Percentiles rank a stretch among this genome's conserved stretches.
Conservation (phyloP, 306 rosid genomes). For the Hippophae gyantsensis region DNA sequence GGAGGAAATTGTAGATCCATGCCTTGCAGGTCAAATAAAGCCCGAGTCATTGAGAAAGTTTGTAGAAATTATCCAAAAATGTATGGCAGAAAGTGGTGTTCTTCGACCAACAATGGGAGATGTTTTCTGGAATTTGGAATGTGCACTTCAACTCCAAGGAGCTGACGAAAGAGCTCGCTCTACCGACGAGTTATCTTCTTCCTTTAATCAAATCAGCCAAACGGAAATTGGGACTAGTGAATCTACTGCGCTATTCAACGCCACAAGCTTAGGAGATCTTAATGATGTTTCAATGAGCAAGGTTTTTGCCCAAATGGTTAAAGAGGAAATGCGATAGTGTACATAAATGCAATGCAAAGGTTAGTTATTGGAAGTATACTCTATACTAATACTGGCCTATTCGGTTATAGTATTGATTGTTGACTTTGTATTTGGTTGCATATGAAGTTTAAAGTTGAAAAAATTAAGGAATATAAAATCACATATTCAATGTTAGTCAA, state of each 20-base stretch:
- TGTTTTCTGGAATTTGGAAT: constrained; percentile 64
- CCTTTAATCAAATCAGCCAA: constrained; percentile 9
- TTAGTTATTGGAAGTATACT: too few relatives aligned
- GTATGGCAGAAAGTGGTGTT: constrained; percentile 41
- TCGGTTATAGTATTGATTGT: too few relatives aligned
- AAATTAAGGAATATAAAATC: too few relatives aligned
- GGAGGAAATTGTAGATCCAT: constrained; percentile 37
- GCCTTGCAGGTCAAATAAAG: constrained; percentile 29
- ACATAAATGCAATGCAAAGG: not conserved
- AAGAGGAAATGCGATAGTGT: constrained; percentile 42
- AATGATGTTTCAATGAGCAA: constrained; percentile 56
- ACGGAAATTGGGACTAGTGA: constrained; percentile 17
- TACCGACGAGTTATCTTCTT: constrained; percentile 11
- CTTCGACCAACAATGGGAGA: constrained; percentile 62
- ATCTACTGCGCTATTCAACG: constrained; percentile 23
- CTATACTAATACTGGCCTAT: too few relatives aligned
- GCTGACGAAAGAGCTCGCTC: constrained; percentile 10
- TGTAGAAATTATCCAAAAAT: constrained; percentile 38
- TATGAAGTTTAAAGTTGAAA: too few relatives aligned
- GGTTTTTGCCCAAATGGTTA: constrained; percentile 66
- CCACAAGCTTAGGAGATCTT: constrained; percentile 36
- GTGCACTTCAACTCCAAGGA: constrained; percentile 42
- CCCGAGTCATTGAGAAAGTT: constrained; percentile 33
- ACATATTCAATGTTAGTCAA: too few relatives aligned
- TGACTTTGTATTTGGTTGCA: too few relatives aligned